Base-by-base conservation (phyloP, 805 yeast species). In the Millerozyma miso region DNA sequence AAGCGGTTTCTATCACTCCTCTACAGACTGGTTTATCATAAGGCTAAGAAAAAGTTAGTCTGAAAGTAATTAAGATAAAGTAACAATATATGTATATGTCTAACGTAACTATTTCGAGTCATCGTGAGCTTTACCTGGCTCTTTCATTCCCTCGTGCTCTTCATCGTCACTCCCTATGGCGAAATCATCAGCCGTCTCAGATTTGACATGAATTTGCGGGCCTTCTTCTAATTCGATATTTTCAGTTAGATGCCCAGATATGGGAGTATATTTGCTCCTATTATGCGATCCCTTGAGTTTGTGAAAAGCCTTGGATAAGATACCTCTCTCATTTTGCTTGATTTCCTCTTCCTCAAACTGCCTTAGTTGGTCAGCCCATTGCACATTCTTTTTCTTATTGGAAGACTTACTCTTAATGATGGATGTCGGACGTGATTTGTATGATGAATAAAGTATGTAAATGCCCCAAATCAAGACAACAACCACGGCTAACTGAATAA, bases 151-250 rank as follows among this genome's bases (percentile, higher is more conserved):
- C 17, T 37, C 13, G 8, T 26, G 14, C 18, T 46, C 52, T 38
- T 76, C 80, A 31, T 75, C 80, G 39, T 76, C 80, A 50, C 77
- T 71, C 29, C 63, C 74, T 37, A 76, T 69, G n/a, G 71, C 62
- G 43, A 76, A 75, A 32, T 73, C 73, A 42, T 72, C 76, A 4
- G 45, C 52, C 12, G 19, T 13, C 23, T 43, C 45, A 7, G 40
- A 44, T 10, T 43, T n/a, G 33, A 40, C 45, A 39, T 52, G 41
- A 7, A 35, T 39, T 6, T 35, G 42, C 6, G 47, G 29, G 31
- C 47, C 56, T 12, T 62, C 71, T n/a, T 61, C 65, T 64, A 74
- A 48, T 51, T 74, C 80, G 29, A 74, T 71, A 42, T 71, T 75
- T 38, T 65, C 67, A 33, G 46, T 43, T 4, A 38, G 43, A 23